Evolutionary conservation across 2,329 filamentous ascomycete genomes (phyloP).

Genomic region (Colletotrichum viniferum): DNA sequence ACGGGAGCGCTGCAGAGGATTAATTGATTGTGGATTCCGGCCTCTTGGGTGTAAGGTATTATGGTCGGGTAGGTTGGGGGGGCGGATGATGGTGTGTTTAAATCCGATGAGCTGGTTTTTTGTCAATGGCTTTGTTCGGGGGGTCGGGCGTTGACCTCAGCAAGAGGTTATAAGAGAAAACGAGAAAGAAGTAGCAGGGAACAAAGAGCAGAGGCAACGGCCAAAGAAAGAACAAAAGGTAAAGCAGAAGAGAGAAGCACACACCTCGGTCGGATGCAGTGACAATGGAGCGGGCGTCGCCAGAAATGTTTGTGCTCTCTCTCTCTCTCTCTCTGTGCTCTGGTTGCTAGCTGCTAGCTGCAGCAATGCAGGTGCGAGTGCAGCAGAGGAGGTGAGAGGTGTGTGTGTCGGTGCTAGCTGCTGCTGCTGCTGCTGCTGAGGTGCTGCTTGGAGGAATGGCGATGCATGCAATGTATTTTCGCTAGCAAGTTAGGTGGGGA

Average conservation of each 20-base stretch:
- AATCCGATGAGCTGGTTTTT: constrained; percentile 2
- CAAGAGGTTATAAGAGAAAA: not conserved
- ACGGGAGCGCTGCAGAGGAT: not conserved
- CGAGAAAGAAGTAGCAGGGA: not conserved
- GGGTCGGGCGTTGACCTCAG: not conserved
- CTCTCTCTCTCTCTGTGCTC: not conserved
- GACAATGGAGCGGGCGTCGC: not conserved
- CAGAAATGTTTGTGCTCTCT: not conserved
- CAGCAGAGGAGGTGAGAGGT: not conserved
- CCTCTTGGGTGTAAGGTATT: not conserved
- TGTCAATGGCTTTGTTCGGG: not conserved
- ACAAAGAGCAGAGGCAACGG: not conserved
- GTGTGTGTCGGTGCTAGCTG: not conserved
- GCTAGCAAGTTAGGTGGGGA: not conserved
- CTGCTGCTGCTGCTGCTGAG: not conserved
- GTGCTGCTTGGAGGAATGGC: not conserved
- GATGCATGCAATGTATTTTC: not conserved
- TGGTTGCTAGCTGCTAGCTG: not conserved
- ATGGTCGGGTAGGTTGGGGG: not conserved
- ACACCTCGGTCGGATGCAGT: not conserved
- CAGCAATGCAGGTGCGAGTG: not conserved
- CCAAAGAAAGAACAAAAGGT: not conserved
- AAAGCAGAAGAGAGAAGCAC: not conserved
- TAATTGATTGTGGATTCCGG: not conserved
- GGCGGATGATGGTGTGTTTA: not conserved